Evolutionary conservation across 2,329 filamentous ascomycete genomes (phyloP), one percentile per base, ranked within the genome.

Genomic region (Pochonia chlamydosporia): DNA sequence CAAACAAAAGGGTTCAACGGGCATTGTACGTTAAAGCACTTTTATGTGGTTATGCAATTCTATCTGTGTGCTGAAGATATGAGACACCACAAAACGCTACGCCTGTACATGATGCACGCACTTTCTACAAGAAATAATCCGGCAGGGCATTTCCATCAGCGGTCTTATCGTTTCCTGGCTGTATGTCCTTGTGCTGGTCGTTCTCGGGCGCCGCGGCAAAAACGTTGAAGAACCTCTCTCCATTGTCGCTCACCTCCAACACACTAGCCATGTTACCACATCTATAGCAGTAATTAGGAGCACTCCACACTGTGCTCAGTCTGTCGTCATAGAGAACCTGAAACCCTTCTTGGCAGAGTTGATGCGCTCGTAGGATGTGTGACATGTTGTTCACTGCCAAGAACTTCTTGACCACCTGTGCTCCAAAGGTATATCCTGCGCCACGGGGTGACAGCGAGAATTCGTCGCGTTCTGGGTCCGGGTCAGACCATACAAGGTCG

Each of bases 211-310:
- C 92, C 3, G 93, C 93, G 48, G 95, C 89, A 65, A 99, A 99
- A 21, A 97, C 91, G 64, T 99, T 99, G 74, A 97, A 99, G 68
- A 89, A 96, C 49, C 92, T 78, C 67, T 96, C 90, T 31, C 93
- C 92, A 1, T 85, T 85, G 62, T 96, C 90, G 64, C 89, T 92
- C 49, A 99, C 93, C 70, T 99, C 93, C 31, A 99, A 77, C 40
- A 99, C 93, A 66, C 90, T 96, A 8, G 93, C 93, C 80, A 97
- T 85, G 65, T 99, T 99, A 40, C 93, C 93, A 69, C 93, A 99
- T 30, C 91, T 78, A 66, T 96, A 96, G 69, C 89, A 95, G 69
- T 95, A 95, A 60, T 95, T 99, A 2, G 93, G 93, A 4, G 93
- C 93, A 64, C 90, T 96, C 93, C 93, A 99, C 6, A 99, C 93